Base-by-base conservation (phyloP, 2,329 filamentous ascomycete species). In the Sarocladiaceae sp. region DNA sequence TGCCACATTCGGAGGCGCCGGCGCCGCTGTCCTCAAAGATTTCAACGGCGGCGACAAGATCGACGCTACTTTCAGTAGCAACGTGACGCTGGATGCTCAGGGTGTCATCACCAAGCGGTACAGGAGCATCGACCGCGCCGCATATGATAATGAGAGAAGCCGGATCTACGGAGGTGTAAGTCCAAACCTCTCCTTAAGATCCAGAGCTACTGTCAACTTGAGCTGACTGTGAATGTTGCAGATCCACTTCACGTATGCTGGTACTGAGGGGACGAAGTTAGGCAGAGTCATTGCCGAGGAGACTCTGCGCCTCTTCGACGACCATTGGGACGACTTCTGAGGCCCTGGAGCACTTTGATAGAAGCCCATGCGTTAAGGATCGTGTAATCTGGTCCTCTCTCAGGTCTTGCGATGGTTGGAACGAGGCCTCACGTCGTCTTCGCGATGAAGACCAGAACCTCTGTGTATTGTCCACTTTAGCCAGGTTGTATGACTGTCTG, bases 61-160 rank as follows among this genome's bases (percentile, higher is more conserved):
- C 37, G 35, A 56, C 29, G 35, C 42, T 13, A 15, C 23, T 3
- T 50, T 54, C 26, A 54, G 53, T 39, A 53, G 50, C 51, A 54
- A 56, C 33, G 55, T 54, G 2, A 56, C 53, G 2, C 22, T 53
- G 17, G 55, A 56, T 31, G 46, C 26, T 17, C 46, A 39, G 22
- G 55, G 55, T 31, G 55, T 56, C n/a, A 54, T 56, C 26, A 56
- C 55, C 8, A 39, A 51, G 11, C 51, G 35, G n/a, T 53, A 49
- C 28, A 54, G 44, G 7, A 56, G 48, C 37, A 50, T 56, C 33
- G 39, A 47, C 7, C 29, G 40, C 7, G 54, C 54, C 7, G 40
- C 33, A 11, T 5, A 26, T 8, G 54, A 56, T 18, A 56, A 56
- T 29, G 28, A 50, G 6, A 13, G 47, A 17, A 55, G 53, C 46